Conservation (phyloP, 176 grass and related monocot genomes). For the Lolium perenne region DNA sequence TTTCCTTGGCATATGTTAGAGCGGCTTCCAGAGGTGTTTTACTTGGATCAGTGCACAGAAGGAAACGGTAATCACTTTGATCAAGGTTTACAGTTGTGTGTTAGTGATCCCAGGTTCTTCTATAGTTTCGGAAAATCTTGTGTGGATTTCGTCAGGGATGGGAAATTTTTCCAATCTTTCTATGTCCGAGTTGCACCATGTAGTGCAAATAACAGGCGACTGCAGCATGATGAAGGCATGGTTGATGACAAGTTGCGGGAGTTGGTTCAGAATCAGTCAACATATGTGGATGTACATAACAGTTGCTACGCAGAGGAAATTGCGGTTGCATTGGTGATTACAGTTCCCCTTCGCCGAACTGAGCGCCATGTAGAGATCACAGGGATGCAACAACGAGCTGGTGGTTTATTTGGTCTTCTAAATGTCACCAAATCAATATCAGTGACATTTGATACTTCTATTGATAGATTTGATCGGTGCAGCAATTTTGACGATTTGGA, state of each 20-base stretch:
- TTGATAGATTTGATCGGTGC: fast-evolving
- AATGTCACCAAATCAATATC: background rate
- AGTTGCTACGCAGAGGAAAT: fast-evolving
- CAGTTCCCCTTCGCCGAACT: background rate
- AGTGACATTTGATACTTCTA: background rate
- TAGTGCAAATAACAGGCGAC: background rate
- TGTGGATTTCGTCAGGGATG: fast-evolving
- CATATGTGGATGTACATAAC: background rate
- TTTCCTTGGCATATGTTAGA: slow-evolving; percentile 37
- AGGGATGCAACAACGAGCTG: background rate
- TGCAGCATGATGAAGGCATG: background rate
- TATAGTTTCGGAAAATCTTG: fast-evolving
- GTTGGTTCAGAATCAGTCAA: background rate
- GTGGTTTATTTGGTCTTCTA: fast-evolving
- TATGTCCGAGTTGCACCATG: slow-evolving; percentile 8
- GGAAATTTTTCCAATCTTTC: background rate
- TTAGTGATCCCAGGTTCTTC: slow-evolving; percentile 16
- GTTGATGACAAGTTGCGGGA: background rate
- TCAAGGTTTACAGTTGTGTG: background rate
- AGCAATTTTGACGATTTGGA: fast-evolving
- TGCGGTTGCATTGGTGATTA: background rate
- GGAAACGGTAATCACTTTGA: background rate
- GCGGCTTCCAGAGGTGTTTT: background rate
- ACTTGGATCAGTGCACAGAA: background rate
- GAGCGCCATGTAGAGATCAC: slow-evolving; percentile 28